Evolutionary conservation across 192 early-diverging fungal species (phyloP).

Genomic region (Funneliformis mosseae): DNA sequence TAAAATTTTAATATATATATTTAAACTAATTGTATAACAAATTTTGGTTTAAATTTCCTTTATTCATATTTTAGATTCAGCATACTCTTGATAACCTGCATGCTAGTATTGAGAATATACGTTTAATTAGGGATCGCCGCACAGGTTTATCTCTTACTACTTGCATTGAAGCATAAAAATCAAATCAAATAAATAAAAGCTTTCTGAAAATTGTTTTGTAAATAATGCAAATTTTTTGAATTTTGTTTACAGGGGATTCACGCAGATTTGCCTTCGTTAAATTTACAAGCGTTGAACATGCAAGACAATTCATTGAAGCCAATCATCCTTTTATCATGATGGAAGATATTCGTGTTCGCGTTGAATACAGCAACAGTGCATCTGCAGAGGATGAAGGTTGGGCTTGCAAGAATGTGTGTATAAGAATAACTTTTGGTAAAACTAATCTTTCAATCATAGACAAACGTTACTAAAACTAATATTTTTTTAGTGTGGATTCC

Average conservation of each 20-base stretch:
- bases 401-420: conserved; percentile 24
- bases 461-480: background rate
- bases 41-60: background rate
- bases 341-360: conserved; percentile 37
- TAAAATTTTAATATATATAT: background rate
- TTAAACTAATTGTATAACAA: no score
- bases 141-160: conserved; percentile 38
- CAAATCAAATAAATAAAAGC: background rate
- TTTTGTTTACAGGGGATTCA: conserved; percentile 38
- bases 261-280: conserved; percentile 49
- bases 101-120: conserved; percentile 46
- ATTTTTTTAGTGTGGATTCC: conserved; percentile 6
- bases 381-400: conserved; percentile 33
- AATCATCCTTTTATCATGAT: conserved; percentile 40
- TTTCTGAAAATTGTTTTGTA: background rate
- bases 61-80: conserved; percentile 38
- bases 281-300: conserved; percentile 50
- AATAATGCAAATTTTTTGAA: background rate
- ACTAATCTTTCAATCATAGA: no score
- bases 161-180: background rate
- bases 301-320: conserved; percentile 44
- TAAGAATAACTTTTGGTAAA: background rate
- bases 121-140: conserved; percentile 42
- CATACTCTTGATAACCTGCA: conserved; percentile 37
- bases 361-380: conserved; percentile 39